phyloP scores from a whole-genome alignment of 148 eudicot species.

The Arctostaphylos glauca region DNA sequence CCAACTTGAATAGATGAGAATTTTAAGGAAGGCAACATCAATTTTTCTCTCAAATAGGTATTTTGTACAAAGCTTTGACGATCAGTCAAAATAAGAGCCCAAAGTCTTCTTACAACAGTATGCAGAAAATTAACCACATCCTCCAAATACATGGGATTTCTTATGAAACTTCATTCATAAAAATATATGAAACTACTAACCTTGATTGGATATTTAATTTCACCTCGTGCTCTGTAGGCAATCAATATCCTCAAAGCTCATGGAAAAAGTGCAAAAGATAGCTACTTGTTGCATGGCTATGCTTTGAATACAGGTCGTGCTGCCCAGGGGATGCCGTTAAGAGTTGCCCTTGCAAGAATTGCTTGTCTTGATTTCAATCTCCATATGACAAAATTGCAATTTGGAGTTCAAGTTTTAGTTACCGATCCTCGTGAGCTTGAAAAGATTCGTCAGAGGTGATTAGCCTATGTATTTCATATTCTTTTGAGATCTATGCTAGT shows the following conservation, averaged over 20 bases:
- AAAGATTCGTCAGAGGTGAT: slow-evolving; percentile 25
- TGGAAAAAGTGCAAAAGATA: slow-evolving; percentile 90
- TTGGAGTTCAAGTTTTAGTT: slow-evolving; percentile 95
- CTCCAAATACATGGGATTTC: no score
- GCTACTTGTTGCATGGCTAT: slow-evolving; percentile 90
- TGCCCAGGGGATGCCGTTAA: slow-evolving; percentile 96
- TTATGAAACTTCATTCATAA: no score
- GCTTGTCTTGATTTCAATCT: slow-evolving; percentile 98
- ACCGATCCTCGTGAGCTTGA: slow-evolving; percentile 93
- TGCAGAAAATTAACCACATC: no score
- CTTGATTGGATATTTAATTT: no score
- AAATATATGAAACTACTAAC: no score
- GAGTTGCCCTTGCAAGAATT: slow-evolving; percentile 86
- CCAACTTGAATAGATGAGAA: no score
- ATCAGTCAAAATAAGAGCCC: no score
- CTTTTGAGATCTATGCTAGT: no score
- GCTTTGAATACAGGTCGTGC: slow-evolving; percentile 99
- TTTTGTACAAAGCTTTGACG: background rate
- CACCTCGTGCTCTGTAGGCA: slow-evolving; percentile 56
- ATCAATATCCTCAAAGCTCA: slow-evolving; percentile 94
- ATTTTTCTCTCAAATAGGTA: background rate
- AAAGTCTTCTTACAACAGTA: no score
- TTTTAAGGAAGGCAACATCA: no score
- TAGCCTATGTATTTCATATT: no score
- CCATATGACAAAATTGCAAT: slow-evolving; percentile 94